phyloP scores from a whole-genome alignment of 768 basidiomycete genomes.

The Coprinellus micaceus region DNA sequence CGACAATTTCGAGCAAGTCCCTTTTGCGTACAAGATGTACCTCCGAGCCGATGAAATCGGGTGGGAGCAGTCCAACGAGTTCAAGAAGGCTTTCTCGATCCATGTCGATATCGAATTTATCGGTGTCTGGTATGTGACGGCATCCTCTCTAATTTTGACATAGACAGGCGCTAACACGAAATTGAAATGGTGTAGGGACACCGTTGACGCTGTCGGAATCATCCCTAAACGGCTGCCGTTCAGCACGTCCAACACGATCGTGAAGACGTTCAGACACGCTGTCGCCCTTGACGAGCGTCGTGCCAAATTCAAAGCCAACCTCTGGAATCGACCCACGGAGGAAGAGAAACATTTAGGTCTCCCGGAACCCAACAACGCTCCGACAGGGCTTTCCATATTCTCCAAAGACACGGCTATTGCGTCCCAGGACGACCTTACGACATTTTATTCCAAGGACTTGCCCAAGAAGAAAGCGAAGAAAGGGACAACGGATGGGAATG shows the following conservation, averaged over 20 bases:
- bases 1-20: slow-evolving; percentile 52
- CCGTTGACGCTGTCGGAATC: slow-evolving; percentile 60
- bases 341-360: slow-evolving; percentile 26
- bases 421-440: not conserved
- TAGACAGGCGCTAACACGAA: not conserved
- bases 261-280: slow-evolving; percentile 61
- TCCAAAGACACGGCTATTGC: not conserved
- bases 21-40: slow-evolving; percentile 65
- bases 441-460: not conserved
- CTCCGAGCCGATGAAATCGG: slow-evolving; percentile 45
- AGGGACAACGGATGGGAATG: too few species aligned
- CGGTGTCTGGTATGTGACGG: slow-evolving; percentile 45
- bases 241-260: slow-evolving; percentile 50
- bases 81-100: slow-evolving; percentile 54
- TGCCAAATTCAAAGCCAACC: slow-evolving; percentile 54
- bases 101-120: slow-evolving; percentile 55
- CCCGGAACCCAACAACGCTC: not conserved
- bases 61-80: slow-evolving; percentile 46
- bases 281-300: slow-evolving; percentile 62
- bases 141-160: not conserved
- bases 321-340: slow-evolving; percentile 40
- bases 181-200: slow-evolving; percentile 46
- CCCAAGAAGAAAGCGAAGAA: slow-evolving; percentile 8
- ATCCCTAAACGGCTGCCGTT: slow-evolving; percentile 54
- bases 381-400: not conserved